Conservation (phyloP, 441 rosid species). For the Erodium trifolium region DNA sequence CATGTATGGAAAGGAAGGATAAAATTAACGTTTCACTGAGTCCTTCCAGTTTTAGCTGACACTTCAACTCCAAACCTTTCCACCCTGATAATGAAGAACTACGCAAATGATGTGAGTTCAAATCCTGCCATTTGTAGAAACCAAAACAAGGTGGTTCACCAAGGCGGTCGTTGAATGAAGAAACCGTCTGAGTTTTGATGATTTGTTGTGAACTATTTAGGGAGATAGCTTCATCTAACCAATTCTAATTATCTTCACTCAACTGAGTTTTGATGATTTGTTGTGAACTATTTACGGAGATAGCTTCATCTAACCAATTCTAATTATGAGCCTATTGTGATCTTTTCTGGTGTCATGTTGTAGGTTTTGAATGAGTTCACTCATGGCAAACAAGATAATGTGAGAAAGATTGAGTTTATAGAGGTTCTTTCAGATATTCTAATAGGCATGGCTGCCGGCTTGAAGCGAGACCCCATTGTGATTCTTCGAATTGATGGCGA, state of each 20-base stretch:
- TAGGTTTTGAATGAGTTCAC: conserved; percentile 83
- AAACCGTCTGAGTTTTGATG: too few species aligned
- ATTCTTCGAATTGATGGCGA: conserved; percentile 96
- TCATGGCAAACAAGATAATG: conserved; percentile 67
- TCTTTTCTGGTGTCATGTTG: not conserved
- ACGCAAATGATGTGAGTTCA: not conserved
- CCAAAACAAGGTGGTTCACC: too few species aligned
- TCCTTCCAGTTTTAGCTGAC: not conserved
- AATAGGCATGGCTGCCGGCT: conserved; percentile 92
- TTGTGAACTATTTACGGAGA: not conserved
- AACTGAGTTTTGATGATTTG: not conserved
- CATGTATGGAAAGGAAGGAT: not conserved
- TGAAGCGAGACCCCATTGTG: conserved; percentile 87
- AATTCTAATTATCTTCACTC: too few species aligned
- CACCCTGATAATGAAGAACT: not conserved
- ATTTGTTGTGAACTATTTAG: too few species aligned
- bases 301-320: not conserved
- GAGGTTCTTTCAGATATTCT: conserved; percentile 81
- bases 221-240: too few species aligned
- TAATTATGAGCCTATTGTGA: not conserved
- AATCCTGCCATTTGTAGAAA: not conserved
- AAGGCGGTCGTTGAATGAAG: not conserved
- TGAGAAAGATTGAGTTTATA: conserved; percentile 71
- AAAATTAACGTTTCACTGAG: too few species aligned
- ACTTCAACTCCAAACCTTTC: not conserved